Evolutionary conservation across 306 rosid genomes (phyloP).

Genomic region (Urtica urens): DNA sequence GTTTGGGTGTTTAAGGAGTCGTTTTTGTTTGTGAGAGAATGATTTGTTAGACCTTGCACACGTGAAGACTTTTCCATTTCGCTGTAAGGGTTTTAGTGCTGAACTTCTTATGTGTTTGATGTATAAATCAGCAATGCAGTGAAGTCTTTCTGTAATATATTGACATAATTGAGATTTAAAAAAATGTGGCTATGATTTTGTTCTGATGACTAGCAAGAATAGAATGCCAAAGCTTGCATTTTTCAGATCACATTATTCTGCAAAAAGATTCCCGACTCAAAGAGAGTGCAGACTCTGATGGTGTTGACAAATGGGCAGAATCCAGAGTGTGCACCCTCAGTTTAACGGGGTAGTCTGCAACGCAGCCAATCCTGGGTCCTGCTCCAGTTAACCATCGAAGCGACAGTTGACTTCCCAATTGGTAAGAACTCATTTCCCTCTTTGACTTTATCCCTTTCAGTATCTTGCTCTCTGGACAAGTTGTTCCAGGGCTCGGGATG

Average conservation of each 20-base stretch:
- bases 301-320: conserved; percentile 4
- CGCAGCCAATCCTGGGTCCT: conserved; percentile 19
- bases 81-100: too few species aligned
- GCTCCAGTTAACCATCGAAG: conserved; percentile 17
- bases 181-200: too few species aligned
- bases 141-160: too few species aligned
- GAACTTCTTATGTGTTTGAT: too few species aligned
- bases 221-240: background rate
- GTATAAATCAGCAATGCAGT: too few species aligned
- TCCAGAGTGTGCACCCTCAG: conserved; percentile 19
- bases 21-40: too few species aligned
- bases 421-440: conserved; percentile 15
- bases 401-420: conserved; percentile 5
- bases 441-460: conserved; percentile 17
- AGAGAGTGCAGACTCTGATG: background rate
- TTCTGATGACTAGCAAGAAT: too few species aligned
- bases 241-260: conserved; percentile 14
- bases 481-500: conserved; percentile 1
- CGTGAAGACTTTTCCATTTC: too few species aligned
- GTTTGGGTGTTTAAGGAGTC: too few species aligned
- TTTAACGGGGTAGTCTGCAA: conserved; percentile 15
- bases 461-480: conserved; percentile 6
- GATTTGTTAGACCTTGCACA: too few species aligned
- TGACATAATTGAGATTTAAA: too few species aligned
- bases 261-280: conserved; percentile 6